Evolutionary conservation across 2,329 filamentous ascomycete genomes (phyloP).

Genomic region (Ophiostoma pallidulum): DNA sequence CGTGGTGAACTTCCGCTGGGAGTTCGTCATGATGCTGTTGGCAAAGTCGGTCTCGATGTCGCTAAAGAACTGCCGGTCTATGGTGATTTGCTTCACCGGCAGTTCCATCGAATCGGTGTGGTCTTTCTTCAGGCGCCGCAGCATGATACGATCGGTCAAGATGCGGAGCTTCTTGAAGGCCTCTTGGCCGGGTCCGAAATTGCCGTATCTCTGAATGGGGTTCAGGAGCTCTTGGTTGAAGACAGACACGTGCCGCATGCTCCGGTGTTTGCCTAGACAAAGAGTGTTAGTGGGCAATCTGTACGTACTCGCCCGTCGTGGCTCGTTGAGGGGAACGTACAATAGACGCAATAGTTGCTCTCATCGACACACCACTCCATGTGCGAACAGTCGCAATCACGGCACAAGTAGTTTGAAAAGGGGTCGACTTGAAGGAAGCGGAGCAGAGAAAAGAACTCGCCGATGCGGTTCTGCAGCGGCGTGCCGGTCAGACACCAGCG

Average conservation of each 20-base stretch:
- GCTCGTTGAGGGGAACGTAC: constrained; percentile 3
- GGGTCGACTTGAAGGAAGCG: constrained; percentile 83
- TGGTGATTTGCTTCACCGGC: constrained; percentile 84
- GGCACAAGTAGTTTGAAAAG: constrained; percentile 92
- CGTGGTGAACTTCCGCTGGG: constrained; percentile 81
- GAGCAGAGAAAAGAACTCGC: constrained; percentile 90
- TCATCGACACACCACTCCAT: constrained; percentile 76
- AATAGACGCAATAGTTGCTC: constrained; percentile 39
- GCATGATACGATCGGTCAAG: constrained; percentile 89
- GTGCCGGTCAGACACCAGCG: constrained; percentile 96
- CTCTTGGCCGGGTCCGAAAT: constrained; percentile 49
- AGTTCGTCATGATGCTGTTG: constrained; percentile 88
- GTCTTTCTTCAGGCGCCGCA: constrained; percentile 87
- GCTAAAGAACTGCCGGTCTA: constrained; percentile 93
- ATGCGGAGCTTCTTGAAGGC: constrained; percentile 77
- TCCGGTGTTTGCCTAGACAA: constrained; percentile 47
- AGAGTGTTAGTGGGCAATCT: not conserved
- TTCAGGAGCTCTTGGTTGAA: constrained; percentile 75
- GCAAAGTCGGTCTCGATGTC: constrained; percentile 95
- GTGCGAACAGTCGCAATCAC: constrained; percentile 68
- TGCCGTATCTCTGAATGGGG: constrained; percentile 59
- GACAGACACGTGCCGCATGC: constrained; percentile 51
- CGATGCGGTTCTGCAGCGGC: constrained; percentile 91
- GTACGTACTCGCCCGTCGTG: not conserved
- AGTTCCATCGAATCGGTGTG: constrained; percentile 93